Percentiles rank a stretch among this genome's conserved stretches.
phyloP scores from a whole-genome alignment of 2,329 filamentous ascomycete genomes.

The Davidsoniella eucalypti region DNA sequence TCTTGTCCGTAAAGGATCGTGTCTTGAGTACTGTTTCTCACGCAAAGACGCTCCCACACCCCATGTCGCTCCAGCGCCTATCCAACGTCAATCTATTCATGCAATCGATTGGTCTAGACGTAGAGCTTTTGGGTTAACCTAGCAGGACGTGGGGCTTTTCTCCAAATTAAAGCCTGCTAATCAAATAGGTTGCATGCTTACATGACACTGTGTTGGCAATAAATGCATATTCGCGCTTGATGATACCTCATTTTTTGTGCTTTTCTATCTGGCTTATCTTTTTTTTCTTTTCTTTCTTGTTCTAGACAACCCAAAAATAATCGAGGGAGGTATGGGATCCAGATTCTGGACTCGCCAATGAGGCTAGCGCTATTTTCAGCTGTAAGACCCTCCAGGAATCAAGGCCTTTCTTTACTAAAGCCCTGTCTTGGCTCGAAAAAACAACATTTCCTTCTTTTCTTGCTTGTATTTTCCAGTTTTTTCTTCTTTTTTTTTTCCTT shows the following conservation, averaged over 20 bases:
- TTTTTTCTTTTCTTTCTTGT: conserved; percentile 6
- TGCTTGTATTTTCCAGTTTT: not conserved
- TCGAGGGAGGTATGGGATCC: not conserved
- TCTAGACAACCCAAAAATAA: not conserved
- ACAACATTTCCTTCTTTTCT: not conserved
- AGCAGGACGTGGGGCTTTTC: not conserved
- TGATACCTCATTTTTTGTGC: not conserved
- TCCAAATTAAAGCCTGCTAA: not conserved
- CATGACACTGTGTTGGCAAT: no score
- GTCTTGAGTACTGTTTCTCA: conserved; percentile 89
- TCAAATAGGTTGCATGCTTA: no score
- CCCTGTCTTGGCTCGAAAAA: conserved; percentile 2
- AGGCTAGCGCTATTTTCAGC: conserved; percentile 12
- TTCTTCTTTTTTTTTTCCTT: not conserved
- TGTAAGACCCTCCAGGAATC: conserved; percentile 9
- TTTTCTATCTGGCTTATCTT: conserved; percentile 1
- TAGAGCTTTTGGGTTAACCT: conserved; percentile 42
- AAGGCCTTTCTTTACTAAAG: conserved; percentile 12
- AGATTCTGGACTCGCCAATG: not conserved
- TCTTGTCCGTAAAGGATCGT: conserved; percentile 90
- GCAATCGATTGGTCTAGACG: conserved; percentile 95
- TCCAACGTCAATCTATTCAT: conserved; percentile 96
- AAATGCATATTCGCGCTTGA: not conserved
- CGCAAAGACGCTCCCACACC: conserved; percentile 73
- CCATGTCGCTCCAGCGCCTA: conserved; percentile 69